Conservation (phyloP, 2,329 filamentous ascomycete genomes). For the Phaeosphaeriaceae sp. region DNA sequence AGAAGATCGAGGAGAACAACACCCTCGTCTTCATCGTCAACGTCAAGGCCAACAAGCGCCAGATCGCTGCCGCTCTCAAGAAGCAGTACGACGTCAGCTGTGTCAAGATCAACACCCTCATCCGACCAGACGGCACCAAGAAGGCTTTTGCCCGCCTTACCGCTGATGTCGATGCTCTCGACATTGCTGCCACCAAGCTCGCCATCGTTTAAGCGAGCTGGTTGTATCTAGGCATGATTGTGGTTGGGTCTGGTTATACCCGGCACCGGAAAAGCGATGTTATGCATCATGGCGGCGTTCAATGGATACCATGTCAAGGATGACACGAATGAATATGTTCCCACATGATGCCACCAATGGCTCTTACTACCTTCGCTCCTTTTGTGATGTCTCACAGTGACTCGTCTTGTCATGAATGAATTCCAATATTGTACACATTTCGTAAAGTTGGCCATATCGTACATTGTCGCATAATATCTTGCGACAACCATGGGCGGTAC, state of each 20-base stretch:
- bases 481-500: neutral
- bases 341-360: slow-evolving; percentile 35
- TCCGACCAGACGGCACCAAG: slow-evolving; percentile 97
- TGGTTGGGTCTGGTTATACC: slow-evolving; percentile 42
- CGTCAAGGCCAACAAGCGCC: slow-evolving; percentile 92
- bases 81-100: slow-evolving; percentile 99
- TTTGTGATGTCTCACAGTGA: neutral
- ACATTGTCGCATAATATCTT: neutral
- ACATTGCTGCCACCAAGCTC: slow-evolving; percentile 99
- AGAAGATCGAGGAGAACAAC: slow-evolving; percentile 99
- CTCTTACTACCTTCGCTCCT: slow-evolving; percentile 1
- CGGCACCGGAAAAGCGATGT: slow-evolving; percentile 44
- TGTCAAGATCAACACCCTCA: slow-evolving; percentile 99
- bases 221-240: slow-evolving; percentile 30
- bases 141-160: slow-evolving; percentile 98
- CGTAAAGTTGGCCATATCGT: slow-evolving; percentile 12
- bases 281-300: slow-evolving; percentile 48
- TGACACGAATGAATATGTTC: slow-evolving; percentile 47
- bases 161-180: slow-evolving; percentile 94
- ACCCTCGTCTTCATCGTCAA: slow-evolving; percentile 98
- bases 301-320: slow-evolving; percentile 46
- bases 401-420: neutral
- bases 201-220: slow-evolving; percentile 80
- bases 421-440: slow-evolving; percentile 9
- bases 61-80: slow-evolving; percentile 98